Base-by-base conservation (phyloP, 495 filamentous ascomycete genomes). In the Recurvomyces mirabilis region DNA sequence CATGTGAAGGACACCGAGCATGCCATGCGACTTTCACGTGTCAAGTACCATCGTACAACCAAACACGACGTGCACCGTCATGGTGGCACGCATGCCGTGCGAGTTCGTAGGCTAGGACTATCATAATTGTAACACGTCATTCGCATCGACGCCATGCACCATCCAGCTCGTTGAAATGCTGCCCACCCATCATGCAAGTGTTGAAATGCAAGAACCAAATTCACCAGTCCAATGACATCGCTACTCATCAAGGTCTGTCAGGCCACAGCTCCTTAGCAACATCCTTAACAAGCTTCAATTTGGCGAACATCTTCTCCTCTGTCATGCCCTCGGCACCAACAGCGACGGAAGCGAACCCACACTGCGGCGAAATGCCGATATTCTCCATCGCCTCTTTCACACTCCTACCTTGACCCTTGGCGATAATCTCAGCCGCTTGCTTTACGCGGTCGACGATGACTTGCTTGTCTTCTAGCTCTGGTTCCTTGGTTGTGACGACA, bases 271-370 rank as follows among this genome's bases (percentile, higher is more conserved):
- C 54, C 43, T 57, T 59, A 25, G 62, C 62, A 25, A 65, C 58
- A 43, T 62, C 57, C 12, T 58, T 51, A 41, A 62, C 62, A 25
- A 64, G 29, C 48, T 55, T 41, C 14, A 65, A 38, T 53, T 65
- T 65, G n/a, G 53, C 54, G 51, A 60, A 65, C 52, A 62, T 62
- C 42, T 60, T 53, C 38, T 60, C 62, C 47, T 60, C 61, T 2
- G 45, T 60, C 50, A 65, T 57, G 22, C 53, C 53, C 34, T 62
- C 62, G 36, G 59, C 60, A 2, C 62, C 62, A 21, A 60, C 50
- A 14, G 54, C 47, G 12, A 60, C 57, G 11, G 50, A 56, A 26
- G 57, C 59, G 37, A 65, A 65, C 13, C 62, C 62, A 38, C 62
- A 65, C 41, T 65, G 62, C 42, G 62, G 62, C 19, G 55, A 59